Evolutionary conservation across 805 yeast genomes (phyloP), one percentile per base, ranked within the genome.

Genomic region (Saccharomycopsis fermentans): DNA sequence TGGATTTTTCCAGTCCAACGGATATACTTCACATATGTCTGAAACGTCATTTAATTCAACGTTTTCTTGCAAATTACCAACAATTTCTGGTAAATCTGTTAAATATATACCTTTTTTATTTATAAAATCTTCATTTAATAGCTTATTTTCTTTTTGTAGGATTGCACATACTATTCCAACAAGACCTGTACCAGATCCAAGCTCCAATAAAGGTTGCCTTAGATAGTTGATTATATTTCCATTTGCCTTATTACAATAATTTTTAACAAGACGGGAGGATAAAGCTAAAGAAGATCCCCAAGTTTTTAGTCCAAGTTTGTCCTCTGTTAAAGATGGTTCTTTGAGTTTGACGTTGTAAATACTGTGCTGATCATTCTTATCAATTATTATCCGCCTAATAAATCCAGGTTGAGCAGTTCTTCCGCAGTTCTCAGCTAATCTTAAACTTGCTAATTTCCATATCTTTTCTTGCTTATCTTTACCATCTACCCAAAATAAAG

Each of bases 121-220:
- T 16, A 11, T 8, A 35, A 27, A 12, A 29, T 47, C 11, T 0
- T 58, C 53, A 69, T 68, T 59, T 1, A 58, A 55, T 52, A 59
- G 54, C 29, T 55, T 21, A n/a, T 21, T 24, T 4, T 55, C 35
- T 36, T 65, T 67, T 0, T 90, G 90, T 5, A 84, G 65, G 8
- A 75, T 59, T 0, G 79, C 80, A 58, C 87, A 76, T 0, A 84
- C 76, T 37, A 94, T 86, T 0, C 98, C 97, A 2, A 84, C 86
- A 16, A 92, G 74, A 0, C 99, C 99, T 0, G 99, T 94, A 0
- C 99, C 99, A 0, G 98, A 77, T 0, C 99, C 99, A n/a, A 94
- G 72, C 66, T 92, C 99, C 32, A 87, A 68, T 0, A 84, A 69
- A 37, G 68, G 54, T 21, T 39, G 27, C 17, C 32, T 17, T 5